Base-by-base conservation (phyloP, 2,329 filamentous ascomycete genomes). In the Diplodia sapinea region DNA sequence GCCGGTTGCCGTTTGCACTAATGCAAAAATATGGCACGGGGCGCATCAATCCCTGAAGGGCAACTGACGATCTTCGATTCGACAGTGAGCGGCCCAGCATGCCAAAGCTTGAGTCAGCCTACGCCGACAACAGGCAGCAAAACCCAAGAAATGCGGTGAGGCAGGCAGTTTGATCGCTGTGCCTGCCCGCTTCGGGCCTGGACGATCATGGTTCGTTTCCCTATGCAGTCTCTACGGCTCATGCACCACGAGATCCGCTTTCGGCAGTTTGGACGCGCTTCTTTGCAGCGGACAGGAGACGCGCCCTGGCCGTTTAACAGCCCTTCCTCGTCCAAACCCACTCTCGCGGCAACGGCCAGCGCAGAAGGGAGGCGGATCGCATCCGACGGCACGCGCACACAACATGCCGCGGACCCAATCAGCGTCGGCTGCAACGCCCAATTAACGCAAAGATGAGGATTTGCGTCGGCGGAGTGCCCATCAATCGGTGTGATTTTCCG, bases 401-500 rank as follows among this genome's bases (percentile, higher is more conserved):
- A 55, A 17, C 62, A 65, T 33, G 20, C 47, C 62, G 62, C 62
- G 55, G 50, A 17, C 62, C 62, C 62, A 65, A 65, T 65, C 62
- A 65, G 38, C 20, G 33, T 4, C 20, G 20, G 20, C 51, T 47
- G 49, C 50, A 47, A 55, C 38, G 47, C 55, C 51, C 49, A 65
- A 65, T 65, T 65, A 65, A 65, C 62, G 62, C 50, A 67, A 61
- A 52, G 65, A 67, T 67, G 54, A 61, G 55, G 65, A 67, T 67
- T 66, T 67, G 65, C 65, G 47, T 61, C 65, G 55, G 23, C 47
- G 65, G 55, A 40, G 33, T 26, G 47, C 55, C 55, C 65, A 67
- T 67, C 65, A 55, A 67, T 59, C 65, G 65, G 54, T 50, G 65
- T 67, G 65, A 67, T 67, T 67, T 67, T 67, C 65, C 65, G 65